Conservation (phyloP, 768 basidiomycete species). For the Termitomyces titanicus region DNA sequence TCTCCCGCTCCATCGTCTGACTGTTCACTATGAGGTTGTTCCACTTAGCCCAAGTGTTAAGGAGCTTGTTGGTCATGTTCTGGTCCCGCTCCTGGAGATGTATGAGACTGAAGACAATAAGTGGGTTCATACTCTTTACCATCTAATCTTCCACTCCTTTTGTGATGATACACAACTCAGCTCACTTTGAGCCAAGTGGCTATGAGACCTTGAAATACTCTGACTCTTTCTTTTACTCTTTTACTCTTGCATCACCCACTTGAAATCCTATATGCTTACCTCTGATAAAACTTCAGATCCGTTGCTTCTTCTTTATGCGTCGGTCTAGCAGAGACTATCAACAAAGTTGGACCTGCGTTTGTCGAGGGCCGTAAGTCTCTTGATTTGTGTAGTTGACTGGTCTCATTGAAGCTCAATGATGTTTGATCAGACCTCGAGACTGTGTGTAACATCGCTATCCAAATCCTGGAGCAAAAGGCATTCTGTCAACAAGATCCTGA, state of each 20-base stretch:
- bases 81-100: conserved; percentile 79
- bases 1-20: neutral
- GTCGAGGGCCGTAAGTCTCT: conserved; percentile 66
- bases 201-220: conserved; percentile 49
- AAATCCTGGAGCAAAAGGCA: conserved; percentile 91
- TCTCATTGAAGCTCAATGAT: conserved; percentile 6
- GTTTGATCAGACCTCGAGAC: conserved; percentile 57
- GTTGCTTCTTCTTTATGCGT: conserved; percentile 88
- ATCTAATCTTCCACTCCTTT: neutral
- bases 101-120: conserved; percentile 96
- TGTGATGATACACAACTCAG: conserved; percentile 66
- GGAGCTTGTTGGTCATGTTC: conserved; percentile 71
- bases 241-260: neutral
- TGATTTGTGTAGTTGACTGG: neutral
- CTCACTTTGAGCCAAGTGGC: conserved; percentile 71
- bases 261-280: conserved; percentile 15
- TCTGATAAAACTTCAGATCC: conserved; percentile 45
- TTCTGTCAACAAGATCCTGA: conserved; percentile 97
- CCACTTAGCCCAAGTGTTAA: conserved; percentile 68
- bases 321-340: conserved; percentile 88
- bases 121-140: conserved; percentile 47
- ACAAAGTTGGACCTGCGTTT: conserved; percentile 86
- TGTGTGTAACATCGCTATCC: conserved; percentile 76
- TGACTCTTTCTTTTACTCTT: conserved; percentile 31
- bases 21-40: conserved; percentile 25